Percentiles rank a stretch among this genome's conserved stretches.
These are phyloP conservation scores for Cytospora piceae DNA, from an alignment of 2,329 filamentous ascomycete species.

Conservation along the genomic window DNA sequence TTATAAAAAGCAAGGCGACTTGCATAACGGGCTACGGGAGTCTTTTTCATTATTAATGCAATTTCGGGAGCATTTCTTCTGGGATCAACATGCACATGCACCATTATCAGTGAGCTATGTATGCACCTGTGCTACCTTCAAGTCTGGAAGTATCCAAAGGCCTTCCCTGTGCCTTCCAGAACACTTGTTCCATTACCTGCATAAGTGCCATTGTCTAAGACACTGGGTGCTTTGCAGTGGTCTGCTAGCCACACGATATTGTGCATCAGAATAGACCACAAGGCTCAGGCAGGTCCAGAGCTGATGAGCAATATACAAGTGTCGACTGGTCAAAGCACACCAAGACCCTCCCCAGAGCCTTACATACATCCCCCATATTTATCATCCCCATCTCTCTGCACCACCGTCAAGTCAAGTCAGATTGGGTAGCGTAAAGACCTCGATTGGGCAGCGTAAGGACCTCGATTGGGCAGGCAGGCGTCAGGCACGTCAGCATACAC, in stretches of 20 bases:
- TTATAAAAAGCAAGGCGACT: slow-evolving; percentile 7
- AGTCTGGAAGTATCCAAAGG: background rate
- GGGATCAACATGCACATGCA: background rate
- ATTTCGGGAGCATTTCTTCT: background rate
- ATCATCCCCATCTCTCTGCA: background rate
- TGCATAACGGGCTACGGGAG: slow-evolving; percentile 8
- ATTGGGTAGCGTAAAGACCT: too few species aligned
- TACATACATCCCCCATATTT: too few species aligned
- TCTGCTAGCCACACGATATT: background rate
- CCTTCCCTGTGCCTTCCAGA: background rate
- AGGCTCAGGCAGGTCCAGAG: background rate
- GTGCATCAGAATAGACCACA: background rate
- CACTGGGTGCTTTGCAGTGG: background rate
- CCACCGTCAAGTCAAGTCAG: too few species aligned
- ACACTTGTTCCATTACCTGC: background rate
- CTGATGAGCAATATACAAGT: background rate
- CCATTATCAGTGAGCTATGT: background rate
- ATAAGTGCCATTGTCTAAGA: background rate
- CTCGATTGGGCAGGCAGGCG: background rate
- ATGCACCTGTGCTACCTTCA: background rate
- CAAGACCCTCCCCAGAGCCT: background rate
- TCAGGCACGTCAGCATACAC: slow-evolving; percentile 3
- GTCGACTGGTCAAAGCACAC: background rate
- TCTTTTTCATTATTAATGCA: slow-evolving; percentile 1
- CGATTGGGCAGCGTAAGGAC: too few species aligned